These are phyloP conservation scores for Boletellus sp. DNA, from an alignment of 768 basidiomycete species.

Conservation along the genomic window DNA sequence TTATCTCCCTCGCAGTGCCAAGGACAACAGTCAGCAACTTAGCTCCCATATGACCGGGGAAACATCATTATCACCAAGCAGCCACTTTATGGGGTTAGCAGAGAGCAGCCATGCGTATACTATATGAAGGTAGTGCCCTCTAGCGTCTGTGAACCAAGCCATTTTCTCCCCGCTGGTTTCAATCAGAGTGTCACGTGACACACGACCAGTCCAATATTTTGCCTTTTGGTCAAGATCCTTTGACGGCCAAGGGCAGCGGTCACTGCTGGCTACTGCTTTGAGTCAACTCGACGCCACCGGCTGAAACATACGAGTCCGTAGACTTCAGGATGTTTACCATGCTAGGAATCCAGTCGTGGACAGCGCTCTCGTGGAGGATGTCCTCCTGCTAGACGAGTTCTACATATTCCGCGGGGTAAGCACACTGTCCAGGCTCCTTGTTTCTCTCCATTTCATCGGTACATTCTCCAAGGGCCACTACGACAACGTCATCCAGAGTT, in stretches of 20 bases:
- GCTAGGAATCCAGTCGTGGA: slow-evolving; percentile 11
- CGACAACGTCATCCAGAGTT: slow-evolving; percentile 80
- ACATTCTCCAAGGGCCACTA: slow-evolving; percentile 66
- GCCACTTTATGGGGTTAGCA: too few species aligned
- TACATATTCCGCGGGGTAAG: slow-evolving; percentile 70
- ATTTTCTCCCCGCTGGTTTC: too few species aligned
- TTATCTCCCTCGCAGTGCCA: too few species aligned
- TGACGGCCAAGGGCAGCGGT: slow-evolving; percentile 48
- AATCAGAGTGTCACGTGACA: too few species aligned
- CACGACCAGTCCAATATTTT: too few species aligned
- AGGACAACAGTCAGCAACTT: too few species aligned
- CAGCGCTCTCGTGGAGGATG: slow-evolving; percentile 22
- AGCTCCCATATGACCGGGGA: too few species aligned
- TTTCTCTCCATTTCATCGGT: slow-evolving; percentile 2
- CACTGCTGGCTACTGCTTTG: slow-evolving; percentile 52
- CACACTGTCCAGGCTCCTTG: not conserved
- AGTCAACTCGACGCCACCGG: slow-evolving; percentile 54
- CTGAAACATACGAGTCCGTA: slow-evolving; percentile 47
- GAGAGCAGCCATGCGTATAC: too few species aligned
- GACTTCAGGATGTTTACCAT: slow-evolving; percentile 40
- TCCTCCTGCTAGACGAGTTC: slow-evolving; percentile 62
- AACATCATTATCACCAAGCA: too few species aligned
- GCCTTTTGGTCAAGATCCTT: slow-evolving; percentile 54
- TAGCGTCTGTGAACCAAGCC: too few species aligned
- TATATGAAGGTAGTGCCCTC: too few species aligned